Evolutionary conservation across 768 basidiomycete species (phyloP).

Genomic region (Candolleomyces eurysporus): DNA sequence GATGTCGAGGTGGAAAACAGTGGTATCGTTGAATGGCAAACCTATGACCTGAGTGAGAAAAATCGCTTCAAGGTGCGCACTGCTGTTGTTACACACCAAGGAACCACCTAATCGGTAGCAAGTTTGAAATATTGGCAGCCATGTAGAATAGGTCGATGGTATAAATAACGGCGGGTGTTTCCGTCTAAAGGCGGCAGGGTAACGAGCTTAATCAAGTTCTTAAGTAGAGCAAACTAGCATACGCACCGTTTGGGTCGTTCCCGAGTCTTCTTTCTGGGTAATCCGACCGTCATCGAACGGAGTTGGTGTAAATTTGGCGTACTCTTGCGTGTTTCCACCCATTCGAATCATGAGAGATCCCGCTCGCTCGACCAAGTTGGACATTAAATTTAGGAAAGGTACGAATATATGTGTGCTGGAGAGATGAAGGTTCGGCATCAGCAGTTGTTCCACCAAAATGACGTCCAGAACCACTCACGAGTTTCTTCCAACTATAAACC

Average conservation of each 20-base stretch:
- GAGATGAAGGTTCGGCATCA: slow-evolving; percentile 34
- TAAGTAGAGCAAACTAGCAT: neutral
- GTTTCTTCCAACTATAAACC: slow-evolving; percentile 44
- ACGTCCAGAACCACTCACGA: slow-evolving; percentile 19
- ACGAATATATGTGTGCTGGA: slow-evolving; percentile 22
- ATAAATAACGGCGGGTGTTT: slow-evolving; percentile 66
- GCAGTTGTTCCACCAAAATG: neutral
- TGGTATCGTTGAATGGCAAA: slow-evolving; percentile 70
- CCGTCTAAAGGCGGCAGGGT: slow-evolving; percentile 38
- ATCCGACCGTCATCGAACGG: slow-evolving; percentile 37
- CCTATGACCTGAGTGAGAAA: slow-evolving; percentile 13
- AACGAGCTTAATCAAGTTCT: neutral
- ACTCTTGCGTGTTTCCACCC: slow-evolving; percentile 82
- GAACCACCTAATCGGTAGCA: slow-evolving; percentile 68
- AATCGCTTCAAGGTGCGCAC: neutral
- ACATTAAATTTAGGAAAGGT: slow-evolving; percentile 78
- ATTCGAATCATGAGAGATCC: slow-evolving; percentile 65
- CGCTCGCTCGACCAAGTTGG: slow-evolving; percentile 63
- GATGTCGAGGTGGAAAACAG: slow-evolving; percentile 52
- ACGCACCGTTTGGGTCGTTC: slow-evolving; percentile 40
- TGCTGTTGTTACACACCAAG: slow-evolving; percentile 23
- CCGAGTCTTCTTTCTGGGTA: slow-evolving; percentile 42
- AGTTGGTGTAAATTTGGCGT: slow-evolving; percentile 43
- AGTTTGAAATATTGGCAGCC: slow-evolving; percentile 57
- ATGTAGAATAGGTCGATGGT: slow-evolving; percentile 67